Percentiles rank a stretch among this genome's conserved stretches.
Evolutionary conservation across 805 yeast species (phyloP).

Genomic region (Hanseniaspora jakobsenii): DNA sequence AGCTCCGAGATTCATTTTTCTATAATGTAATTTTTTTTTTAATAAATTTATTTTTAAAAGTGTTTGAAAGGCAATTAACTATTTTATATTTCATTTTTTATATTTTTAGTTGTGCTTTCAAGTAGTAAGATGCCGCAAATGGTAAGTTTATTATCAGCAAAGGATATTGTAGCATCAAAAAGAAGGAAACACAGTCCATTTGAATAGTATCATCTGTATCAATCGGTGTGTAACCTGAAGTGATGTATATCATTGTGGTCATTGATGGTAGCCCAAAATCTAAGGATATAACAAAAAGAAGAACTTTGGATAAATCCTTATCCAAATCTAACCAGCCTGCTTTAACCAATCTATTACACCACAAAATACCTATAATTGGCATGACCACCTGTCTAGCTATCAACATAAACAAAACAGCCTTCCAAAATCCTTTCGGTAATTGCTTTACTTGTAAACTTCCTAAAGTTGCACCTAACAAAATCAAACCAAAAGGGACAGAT

Average conservation of each 20-base stretch:
- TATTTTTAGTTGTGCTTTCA: conserved; percentile 28
- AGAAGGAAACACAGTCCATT: conserved; percentile 76
- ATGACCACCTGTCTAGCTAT: conserved; percentile 50
- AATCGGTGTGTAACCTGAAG: conserved; percentile 77
- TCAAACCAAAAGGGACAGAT: conserved; percentile 77
- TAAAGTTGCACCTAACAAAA: conserved; percentile 78
- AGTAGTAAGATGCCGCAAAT: conserved; percentile 35
- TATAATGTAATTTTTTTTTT: neutral
- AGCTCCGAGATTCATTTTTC: conserved; percentile 1
- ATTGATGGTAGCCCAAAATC: conserved; percentile 81
- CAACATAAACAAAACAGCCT: conserved; percentile 50
- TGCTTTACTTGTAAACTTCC: conserved; percentile 55
- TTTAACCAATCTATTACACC: conserved; percentile 48
- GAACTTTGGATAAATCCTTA: conserved; percentile 33
- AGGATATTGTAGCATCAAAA: conserved; percentile 62
- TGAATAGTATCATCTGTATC: conserved; percentile 35
- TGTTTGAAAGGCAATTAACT: no score
- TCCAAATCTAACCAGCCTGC: conserved; percentile 54
- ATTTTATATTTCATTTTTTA: conserved; percentile 14
- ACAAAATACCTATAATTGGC: conserved; percentile 68
- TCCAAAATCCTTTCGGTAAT: conserved; percentile 55
- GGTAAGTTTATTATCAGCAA: conserved; percentile 60
- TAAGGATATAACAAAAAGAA: conserved; percentile 63
- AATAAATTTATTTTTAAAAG: no score
- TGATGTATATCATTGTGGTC: conserved; percentile 74